Evolutionary conservation across 78 protist genomes (phyloP).

Genomic region (Trichosphaerium sp.): DNA sequence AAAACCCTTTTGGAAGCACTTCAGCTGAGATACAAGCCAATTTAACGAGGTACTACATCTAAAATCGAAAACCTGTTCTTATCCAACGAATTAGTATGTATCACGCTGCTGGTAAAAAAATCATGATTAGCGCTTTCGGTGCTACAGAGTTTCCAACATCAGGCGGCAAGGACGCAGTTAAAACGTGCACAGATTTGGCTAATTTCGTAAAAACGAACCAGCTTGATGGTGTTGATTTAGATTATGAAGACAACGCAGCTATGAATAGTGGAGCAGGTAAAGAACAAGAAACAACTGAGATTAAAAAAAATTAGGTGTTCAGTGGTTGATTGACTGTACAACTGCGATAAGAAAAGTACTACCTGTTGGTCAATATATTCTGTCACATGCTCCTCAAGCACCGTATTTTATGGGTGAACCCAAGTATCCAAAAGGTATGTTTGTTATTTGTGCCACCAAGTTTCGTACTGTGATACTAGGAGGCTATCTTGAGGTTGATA

Average conservation of each 20-base stretch:
- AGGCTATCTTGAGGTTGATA: constrained; percentile 2
- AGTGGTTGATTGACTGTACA: no score
- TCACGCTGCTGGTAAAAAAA: background rate
- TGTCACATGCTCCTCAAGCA: constrained; percentile 16
- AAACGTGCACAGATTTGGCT: background rate
- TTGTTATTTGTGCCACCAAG: background rate
- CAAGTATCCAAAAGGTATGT: background rate
- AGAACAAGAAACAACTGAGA: no score
- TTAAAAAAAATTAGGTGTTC: no score
- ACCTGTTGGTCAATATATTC: background rate
- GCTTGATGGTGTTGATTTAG: constrained; percentile 8
- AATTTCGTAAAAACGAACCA: background rate
- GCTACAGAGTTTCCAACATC: constrained; percentile 22
- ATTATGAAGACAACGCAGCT: constrained; percentile 3
- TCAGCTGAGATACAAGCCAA: background rate
- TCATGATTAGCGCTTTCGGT: constrained; percentile 2
- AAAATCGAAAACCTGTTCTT: background rate
- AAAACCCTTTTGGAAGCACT: background rate
- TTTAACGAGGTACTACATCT: background rate
- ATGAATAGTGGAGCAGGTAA: constrained; percentile 1
- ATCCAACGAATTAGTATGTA: background rate
- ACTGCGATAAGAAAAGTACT: no score
- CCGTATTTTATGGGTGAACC: constrained; percentile 7
- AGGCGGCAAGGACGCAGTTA: constrained; percentile 2
- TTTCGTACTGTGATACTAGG: background rate